phyloP scores from a whole-genome alignment of 2,329 filamentous ascomycete species.

The Simplicillium sp. region DNA sequence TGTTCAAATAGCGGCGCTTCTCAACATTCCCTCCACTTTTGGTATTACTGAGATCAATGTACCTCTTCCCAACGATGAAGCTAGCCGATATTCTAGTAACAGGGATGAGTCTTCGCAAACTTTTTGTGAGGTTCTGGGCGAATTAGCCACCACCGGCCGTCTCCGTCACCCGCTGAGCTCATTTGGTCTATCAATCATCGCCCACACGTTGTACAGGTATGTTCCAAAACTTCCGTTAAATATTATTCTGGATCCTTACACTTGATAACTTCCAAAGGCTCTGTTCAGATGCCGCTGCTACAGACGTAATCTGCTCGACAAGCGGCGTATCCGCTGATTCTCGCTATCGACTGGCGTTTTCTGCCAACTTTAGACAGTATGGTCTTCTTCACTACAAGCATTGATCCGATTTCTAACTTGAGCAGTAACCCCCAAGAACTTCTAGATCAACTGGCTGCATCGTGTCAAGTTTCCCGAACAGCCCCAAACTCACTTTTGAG shows the following conservation, averaged over 20 bases:
- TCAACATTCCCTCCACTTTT: constrained; percentile 3
- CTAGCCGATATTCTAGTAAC: neutral
- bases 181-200: constrained; percentile 3
- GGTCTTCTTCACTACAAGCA: neutral
- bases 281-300: constrained; percentile 1
- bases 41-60: constrained; percentile 3
- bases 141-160: neutral
- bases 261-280: neutral
- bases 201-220: constrained; percentile 2
- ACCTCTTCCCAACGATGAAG: neutral
- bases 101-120: neutral
- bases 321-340: neutral
- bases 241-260: neutral
- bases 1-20: constrained; percentile 4
- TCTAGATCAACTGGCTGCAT: constrained; percentile 1
- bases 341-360: constrained; percentile 1
- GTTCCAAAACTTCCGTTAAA: neutral
- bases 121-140: neutral
- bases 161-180: constrained; percentile 1
- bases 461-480: constrained; percentile 1
- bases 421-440: constrained; percentile 3
- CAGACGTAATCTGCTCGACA: neutral
- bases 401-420: neutral
- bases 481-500: constrained; percentile 1
- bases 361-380: constrained; percentile 2